Percentiles rank a stretch among this genome's conserved stretches.
Evolutionary conservation across 2,329 filamentous ascomycete species (phyloP).

Genomic region (Fusarium caatingaense): DNA sequence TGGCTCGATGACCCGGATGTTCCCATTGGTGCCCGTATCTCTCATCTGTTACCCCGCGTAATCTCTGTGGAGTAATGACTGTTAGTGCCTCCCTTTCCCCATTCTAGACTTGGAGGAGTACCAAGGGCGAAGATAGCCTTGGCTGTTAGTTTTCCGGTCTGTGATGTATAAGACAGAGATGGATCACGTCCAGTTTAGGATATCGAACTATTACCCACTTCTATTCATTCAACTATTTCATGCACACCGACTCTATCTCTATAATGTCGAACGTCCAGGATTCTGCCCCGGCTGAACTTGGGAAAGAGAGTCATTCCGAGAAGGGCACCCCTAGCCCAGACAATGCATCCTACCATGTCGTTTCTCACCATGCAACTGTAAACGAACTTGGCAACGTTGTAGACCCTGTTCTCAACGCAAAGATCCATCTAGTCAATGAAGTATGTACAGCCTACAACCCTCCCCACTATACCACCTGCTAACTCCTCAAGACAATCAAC

Average conservation of each 20-base stretch:
- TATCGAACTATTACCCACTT: not conserved
- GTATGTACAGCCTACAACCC: not conserved
- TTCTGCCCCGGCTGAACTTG: not conserved
- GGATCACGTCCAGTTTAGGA: not conserved
- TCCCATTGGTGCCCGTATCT: slow-evolving; percentile 9
- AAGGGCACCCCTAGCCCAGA: not conserved
- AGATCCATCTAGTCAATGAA: slow-evolving; percentile 7
- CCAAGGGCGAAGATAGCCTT: not conserved
- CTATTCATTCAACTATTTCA: not conserved
- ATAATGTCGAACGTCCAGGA: not conserved
- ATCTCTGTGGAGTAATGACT: not conserved
- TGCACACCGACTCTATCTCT: not conserved
- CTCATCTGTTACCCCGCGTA: not conserved
- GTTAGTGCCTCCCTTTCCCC: not conserved
- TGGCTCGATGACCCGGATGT: not conserved
- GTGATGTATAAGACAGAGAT: not conserved
- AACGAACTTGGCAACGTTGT: not conserved
- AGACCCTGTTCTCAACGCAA: not conserved
- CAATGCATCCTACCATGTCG: not conserved
- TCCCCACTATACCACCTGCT: rapidly evolving
- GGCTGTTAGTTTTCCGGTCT: not conserved
- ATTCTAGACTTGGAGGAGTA: not conserved
- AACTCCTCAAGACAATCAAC: slow-evolving; percentile 56
- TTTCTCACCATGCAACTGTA: not conserved
- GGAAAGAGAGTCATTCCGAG: not conserved